A percentile compares a stretch with the other conserved stretches of the same genome.
phyloP scores from a whole-genome alignment of 2,329 filamentous ascomycete species.

The Corynespora cassiicola region DNA sequence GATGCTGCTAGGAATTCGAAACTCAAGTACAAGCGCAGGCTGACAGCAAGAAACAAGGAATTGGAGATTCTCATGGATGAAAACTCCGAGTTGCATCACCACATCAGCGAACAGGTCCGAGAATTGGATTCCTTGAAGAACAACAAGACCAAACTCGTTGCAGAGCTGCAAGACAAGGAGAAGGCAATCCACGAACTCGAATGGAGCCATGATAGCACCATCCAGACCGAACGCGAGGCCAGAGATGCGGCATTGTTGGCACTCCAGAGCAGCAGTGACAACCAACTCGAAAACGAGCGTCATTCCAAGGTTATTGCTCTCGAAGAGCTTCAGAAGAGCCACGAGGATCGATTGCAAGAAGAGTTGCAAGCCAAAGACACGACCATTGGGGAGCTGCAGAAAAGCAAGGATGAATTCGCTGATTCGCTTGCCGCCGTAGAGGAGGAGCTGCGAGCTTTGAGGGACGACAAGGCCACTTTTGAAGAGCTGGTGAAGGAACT shows the following conservation, averaged over 20 bases:
- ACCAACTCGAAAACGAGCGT: slow-evolving; percentile 16
- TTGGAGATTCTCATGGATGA: slow-evolving; percentile 33
- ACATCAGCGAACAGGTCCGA: slow-evolving; percentile 29
- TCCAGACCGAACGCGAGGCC: slow-evolving; percentile 27
- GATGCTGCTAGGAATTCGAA: slow-evolving; percentile 30
- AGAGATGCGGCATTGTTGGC: slow-evolving; percentile 19
- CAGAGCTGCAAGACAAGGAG: slow-evolving; percentile 34
- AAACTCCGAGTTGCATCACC: slow-evolving; percentile 34
- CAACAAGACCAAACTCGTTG: slow-evolving; percentile 25
- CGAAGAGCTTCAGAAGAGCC: slow-evolving; percentile 11
- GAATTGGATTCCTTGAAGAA: slow-evolving; percentile 30
- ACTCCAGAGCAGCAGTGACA: slow-evolving; percentile 23
- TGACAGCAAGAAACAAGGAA: slow-evolving; percentile 34
- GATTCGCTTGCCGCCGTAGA: slow-evolving; percentile 33
- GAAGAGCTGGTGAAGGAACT: slow-evolving; percentile 36
- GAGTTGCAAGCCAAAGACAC: slow-evolving; percentile 33
- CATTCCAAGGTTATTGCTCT: slow-evolving; percentile 18
- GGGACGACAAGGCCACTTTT: slow-evolving; percentile 39
- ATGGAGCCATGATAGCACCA: slow-evolving; percentile 23
- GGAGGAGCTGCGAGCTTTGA: slow-evolving; percentile 32
- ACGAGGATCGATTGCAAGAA: slow-evolving; percentile 13
- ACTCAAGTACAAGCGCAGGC: slow-evolving; percentile 37
- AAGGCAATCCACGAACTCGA: slow-evolving; percentile 32
- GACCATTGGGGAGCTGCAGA: slow-evolving; percentile 33
- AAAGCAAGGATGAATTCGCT: slow-evolving; percentile 29